Evolutionary conservation across 2,329 filamentous ascomycete genomes (phyloP).

Genomic region (Ceratocystis huliohia): DNA sequence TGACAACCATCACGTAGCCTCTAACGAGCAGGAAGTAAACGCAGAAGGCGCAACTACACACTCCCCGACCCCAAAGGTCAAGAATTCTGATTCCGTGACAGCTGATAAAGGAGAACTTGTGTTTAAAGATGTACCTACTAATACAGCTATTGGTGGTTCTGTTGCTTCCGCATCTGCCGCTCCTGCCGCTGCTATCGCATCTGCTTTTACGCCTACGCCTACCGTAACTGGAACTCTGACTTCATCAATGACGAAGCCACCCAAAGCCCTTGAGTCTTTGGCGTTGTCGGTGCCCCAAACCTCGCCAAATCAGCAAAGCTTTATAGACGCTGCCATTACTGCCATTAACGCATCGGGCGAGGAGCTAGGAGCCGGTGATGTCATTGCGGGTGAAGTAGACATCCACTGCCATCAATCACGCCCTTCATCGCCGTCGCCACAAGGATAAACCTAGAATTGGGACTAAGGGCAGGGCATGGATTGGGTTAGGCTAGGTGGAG

Average conservation of each 20-base stretch:
- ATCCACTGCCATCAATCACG: constrained; percentile 12
- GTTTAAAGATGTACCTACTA: no score
- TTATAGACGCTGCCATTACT: constrained; percentile 17
- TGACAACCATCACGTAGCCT: background rate
- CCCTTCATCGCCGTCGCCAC: constrained; percentile 1
- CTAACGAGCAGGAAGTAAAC: background rate
- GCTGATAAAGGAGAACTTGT: background rate
- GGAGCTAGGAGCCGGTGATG: constrained; percentile 19
- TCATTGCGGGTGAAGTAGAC: constrained; percentile 20
- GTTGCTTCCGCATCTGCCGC: background rate
- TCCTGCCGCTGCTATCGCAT: background rate
- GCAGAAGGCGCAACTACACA: no score
- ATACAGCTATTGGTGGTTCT: no score
- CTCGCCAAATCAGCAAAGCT: constrained; percentile 8
- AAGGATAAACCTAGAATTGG: background rate
- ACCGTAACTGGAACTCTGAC: background rate
- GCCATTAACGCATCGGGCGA: constrained; percentile 21
- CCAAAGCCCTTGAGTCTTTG: background rate
- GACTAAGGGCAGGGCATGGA: background rate
- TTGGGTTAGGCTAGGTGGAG: background rate
- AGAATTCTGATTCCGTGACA: background rate
- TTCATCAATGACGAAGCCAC: background rate
- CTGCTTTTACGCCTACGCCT: background rate
- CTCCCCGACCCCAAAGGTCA: background rate
- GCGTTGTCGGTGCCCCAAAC: background rate